A percentile compares a stretch with the other conserved stretches of the same genome.
These are phyloP conservation scores for Apophysomyces ossiformis DNA, from an alignment of 371 early-diverging fungal species.

Conservation along the genomic window DNA sequence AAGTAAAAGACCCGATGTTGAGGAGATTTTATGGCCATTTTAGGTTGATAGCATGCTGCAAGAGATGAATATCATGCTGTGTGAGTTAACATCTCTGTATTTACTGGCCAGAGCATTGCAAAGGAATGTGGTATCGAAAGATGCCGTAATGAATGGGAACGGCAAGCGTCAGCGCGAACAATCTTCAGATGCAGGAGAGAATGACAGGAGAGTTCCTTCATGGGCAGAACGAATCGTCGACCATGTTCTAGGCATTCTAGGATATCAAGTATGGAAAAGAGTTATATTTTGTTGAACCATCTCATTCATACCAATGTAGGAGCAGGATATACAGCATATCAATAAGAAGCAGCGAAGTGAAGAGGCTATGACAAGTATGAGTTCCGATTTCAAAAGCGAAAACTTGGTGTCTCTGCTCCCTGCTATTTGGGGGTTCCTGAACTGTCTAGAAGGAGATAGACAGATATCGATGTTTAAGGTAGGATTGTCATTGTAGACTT, in stretches of 20 bases:
- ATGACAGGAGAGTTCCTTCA: conserved; percentile 30
- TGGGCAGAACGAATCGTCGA: conserved; percentile 63
- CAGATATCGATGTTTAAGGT: conserved; percentile 49
- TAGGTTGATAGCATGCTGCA: conserved; percentile 61
- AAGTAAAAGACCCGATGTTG: background rate
- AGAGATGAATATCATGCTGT: conserved; percentile 73
- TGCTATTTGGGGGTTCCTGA: conserved; percentile 65
- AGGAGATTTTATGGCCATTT: background rate
- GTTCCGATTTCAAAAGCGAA: conserved; percentile 51
- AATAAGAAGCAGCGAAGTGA: conserved; percentile 1
- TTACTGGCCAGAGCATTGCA: conserved; percentile 48
- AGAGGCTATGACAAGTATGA: conserved; percentile 18
- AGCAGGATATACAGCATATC: conserved; percentile 6
- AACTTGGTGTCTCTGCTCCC: conserved; percentile 58
- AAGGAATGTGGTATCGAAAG: conserved; percentile 4
- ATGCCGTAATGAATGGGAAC: conserved; percentile 22
- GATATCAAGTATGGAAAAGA: conserved; percentile 30
- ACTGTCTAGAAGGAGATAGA: conserved; percentile 48
- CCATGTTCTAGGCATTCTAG: conserved; percentile 55
- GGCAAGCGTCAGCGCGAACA: conserved; percentile 20
- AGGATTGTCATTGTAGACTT: conserved; percentile 22
- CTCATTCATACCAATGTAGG: background rate
- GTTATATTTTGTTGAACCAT: background rate
- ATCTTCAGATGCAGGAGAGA: conserved; percentile 24
- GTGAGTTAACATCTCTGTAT: conserved; percentile 70